These are phyloP conservation scores for Hyphodiscus hymeniophilus DNA, from an alignment of 495 filamentous ascomycete species.

Conservation along the genomic window DNA sequence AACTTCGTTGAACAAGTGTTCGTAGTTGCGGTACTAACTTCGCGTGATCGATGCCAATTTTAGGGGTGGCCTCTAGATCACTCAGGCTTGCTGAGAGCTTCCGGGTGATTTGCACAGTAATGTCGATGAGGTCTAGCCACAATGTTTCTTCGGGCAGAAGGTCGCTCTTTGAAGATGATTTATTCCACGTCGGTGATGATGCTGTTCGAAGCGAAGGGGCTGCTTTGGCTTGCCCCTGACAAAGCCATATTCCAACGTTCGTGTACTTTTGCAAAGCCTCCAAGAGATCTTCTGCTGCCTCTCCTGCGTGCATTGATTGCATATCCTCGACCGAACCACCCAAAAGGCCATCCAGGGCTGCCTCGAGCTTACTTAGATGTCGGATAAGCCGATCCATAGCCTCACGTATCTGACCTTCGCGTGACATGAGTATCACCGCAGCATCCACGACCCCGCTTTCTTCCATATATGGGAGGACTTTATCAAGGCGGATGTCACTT, in stretches of 20 bases:
- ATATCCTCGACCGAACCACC: constrained; percentile 41
- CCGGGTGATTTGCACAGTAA: constrained; percentile 72
- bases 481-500: constrained; percentile 71
- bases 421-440: constrained; percentile 81
- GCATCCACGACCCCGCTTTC: constrained; percentile 85
- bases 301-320: constrained; percentile 35
- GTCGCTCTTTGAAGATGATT: constrained; percentile 42
- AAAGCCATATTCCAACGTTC: constrained; percentile 90
- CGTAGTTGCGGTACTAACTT: constrained; percentile 56
- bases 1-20: constrained; percentile 76
- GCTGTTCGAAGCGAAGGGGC: constrained; percentile 17
- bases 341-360: constrained; percentile 61
- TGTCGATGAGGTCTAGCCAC: constrained; percentile 88
- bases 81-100: constrained; percentile 11
- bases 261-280: constrained; percentile 78
- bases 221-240: constrained; percentile 77
- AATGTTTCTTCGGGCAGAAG: constrained; percentile 72
- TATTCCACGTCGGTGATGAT: constrained; percentile 26
- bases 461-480: constrained; percentile 81
- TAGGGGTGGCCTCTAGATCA: constrained; percentile 24
- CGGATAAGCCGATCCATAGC: constrained; percentile 78
- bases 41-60: constrained; percentile 31
- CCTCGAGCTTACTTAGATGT: constrained; percentile 71
- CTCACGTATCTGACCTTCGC: constrained; percentile 75
- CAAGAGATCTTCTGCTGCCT: constrained; percentile 52